Percentiles rank a stretch among this genome's conserved stretches.
These are phyloP conservation scores for Aspergillus sp. DNA, from an alignment of 2,329 filamentous ascomycete species.

Conservation along the genomic window DNA sequence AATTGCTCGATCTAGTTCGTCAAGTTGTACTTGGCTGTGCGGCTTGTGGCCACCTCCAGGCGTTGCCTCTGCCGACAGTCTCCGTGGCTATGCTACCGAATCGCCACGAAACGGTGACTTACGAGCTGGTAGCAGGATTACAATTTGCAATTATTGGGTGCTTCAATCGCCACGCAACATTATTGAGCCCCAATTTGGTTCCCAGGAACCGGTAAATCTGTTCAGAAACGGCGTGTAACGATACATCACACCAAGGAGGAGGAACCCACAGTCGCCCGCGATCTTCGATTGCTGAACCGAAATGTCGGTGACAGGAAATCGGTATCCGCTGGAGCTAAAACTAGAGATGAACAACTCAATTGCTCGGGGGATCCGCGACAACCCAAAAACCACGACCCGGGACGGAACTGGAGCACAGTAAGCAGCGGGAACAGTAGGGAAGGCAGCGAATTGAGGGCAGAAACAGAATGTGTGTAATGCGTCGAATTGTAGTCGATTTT, in stretches of 20 bases:
- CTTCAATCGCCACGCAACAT: background rate
- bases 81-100: background rate
- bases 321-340: constrained; percentile 6
- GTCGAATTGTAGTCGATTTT: background rate
- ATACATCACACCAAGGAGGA: background rate
- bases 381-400: background rate
- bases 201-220: background rate
- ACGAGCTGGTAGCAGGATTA: background rate
- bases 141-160: background rate
- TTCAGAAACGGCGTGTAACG: constrained; percentile 1
- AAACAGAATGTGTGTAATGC: background rate
- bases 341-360: constrained; percentile 1
- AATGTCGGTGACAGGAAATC: constrained; percentile 19
- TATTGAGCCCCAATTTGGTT: background rate
- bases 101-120: background rate
- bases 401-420: background rate
- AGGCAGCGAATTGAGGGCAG: background rate
- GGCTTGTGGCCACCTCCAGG: background rate
- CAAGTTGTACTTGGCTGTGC: background rate
- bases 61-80: background rate
- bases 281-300: constrained; percentile 15
- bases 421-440: background rate
- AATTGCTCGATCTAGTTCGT: background rate
- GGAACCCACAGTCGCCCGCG: background rate
- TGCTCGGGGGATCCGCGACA: background rate